A percentile compares a stretch with the other conserved stretches of the same genome.
Evolutionary conservation across 768 basidiomycete species (phyloP).

Genomic region (Boletus fagicola): DNA sequence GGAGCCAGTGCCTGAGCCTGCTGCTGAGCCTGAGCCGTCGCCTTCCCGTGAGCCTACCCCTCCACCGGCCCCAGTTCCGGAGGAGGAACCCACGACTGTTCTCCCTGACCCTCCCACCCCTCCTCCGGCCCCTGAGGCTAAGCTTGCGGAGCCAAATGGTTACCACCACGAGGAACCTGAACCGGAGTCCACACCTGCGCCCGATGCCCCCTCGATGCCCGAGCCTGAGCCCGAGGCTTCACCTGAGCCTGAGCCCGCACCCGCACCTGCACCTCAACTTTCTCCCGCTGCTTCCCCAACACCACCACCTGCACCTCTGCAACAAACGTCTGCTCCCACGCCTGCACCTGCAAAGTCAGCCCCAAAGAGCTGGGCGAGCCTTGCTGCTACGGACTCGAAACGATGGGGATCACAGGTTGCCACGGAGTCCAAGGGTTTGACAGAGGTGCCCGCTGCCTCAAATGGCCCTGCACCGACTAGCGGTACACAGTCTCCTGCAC

Average conservation of each 20-base stretch:
- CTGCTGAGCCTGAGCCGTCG: slow-evolving; percentile 29
- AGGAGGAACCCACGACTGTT: slow-evolving; percentile 44
- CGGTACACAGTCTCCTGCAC: slow-evolving; percentile 35
- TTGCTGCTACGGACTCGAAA: slow-evolving; percentile 78
- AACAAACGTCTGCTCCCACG: slow-evolving; percentile 26
- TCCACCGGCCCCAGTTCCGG: slow-evolving; percentile 28
- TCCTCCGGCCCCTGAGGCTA: slow-evolving; percentile 39
- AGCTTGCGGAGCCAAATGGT: slow-evolving; percentile 42
- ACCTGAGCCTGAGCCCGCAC: slow-evolving; percentile 30
- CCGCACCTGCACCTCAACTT: slow-evolving; percentile 12
- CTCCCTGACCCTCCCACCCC: slow-evolving; percentile 32
- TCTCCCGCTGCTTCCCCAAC: slow-evolving; percentile 29
- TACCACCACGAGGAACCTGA: slow-evolving; percentile 36
- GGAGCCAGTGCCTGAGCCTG: slow-evolving; percentile 33
- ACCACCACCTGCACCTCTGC: slow-evolving; percentile 29
- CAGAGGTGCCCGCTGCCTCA: slow-evolving; percentile 51
- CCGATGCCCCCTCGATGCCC: slow-evolving; percentile 24
- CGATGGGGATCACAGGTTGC: slow-evolving; percentile 87
- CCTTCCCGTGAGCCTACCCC: slow-evolving; percentile 32
- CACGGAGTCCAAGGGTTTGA: slow-evolving; percentile 72
- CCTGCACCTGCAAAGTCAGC: slow-evolving; percentile 41
- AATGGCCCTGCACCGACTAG: slow-evolving; percentile 43
- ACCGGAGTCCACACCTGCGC: slow-evolving; percentile 26
- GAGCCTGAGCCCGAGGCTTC: slow-evolving; percentile 28
- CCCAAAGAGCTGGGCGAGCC: slow-evolving; percentile 89